Evolutionary conservation across 1,284 basidiomycete genomes (phyloP).

Genomic region (Malassezia globosa): DNA sequence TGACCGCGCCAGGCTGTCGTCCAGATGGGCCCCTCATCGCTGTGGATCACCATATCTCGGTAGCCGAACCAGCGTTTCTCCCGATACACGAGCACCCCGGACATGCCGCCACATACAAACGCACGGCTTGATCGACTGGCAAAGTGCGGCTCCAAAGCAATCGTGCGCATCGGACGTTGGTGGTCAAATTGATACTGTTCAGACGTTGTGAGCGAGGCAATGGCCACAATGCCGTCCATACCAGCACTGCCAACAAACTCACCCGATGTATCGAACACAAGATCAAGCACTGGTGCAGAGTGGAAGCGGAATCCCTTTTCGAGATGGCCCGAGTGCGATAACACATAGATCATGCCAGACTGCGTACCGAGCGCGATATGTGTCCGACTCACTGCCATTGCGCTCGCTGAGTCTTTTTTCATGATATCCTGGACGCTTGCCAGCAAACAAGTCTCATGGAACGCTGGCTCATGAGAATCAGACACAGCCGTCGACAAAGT

Average conservation of each 20-base stretch:
- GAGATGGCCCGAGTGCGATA: constrained; percentile 67
- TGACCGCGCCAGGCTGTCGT: constrained; percentile 71
- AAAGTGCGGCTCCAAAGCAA: constrained; percentile 84
- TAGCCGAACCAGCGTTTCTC: constrained; percentile 97
- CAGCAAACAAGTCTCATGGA: constrained; percentile 77
- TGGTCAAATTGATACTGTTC: constrained; percentile 79
- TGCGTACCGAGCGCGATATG: constrained; percentile 75
- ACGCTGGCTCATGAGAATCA: constrained; percentile 48
- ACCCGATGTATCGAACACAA: constrained; percentile 69
- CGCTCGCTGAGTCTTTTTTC: constrained; percentile 59
- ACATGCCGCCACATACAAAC: constrained; percentile 85
- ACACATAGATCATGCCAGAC: constrained; percentile 74
- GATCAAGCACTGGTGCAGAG: constrained; percentile 74
- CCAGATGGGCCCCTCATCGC: constrained; percentile 91
- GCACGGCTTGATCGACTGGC: constrained; percentile 67
- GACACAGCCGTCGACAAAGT: not conserved
- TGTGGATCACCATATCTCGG: constrained; percentile 73
- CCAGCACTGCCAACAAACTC: constrained; percentile 88
- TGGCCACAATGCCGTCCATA: constrained; percentile 84
- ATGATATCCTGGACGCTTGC: constrained; percentile 68
- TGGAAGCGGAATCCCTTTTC: constrained; percentile 87
- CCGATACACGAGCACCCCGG: constrained; percentile 69
- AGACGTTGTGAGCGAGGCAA: constrained; percentile 68
- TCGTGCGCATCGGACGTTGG: constrained; percentile 78
- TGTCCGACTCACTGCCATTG: constrained; percentile 54